Evolutionary conservation across 805 yeast species (phyloP).

Genomic region (Metschnikowia lunata): DNA sequence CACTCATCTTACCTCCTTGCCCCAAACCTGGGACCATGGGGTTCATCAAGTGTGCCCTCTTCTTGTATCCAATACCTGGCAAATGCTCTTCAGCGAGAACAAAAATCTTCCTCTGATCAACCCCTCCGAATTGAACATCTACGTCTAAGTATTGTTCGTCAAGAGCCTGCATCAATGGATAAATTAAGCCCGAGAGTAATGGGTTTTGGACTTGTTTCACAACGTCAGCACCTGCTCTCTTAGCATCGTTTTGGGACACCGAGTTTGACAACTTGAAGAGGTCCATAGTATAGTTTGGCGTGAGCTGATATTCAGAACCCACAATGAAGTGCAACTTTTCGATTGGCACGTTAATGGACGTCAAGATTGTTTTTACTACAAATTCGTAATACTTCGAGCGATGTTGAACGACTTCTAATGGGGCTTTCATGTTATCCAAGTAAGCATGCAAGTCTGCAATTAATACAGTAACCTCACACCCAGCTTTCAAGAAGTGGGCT

Average conservation of each 20-base stretch:
- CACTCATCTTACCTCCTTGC: constrained; percentile 98
- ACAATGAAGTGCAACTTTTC: constrained; percentile 78
- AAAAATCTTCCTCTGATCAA: constrained; percentile 96
- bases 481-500: constrained; percentile 93
- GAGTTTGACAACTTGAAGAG: constrained; percentile 77
- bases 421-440: constrained; percentile 97
- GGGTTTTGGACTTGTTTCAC: constrained; percentile 97
- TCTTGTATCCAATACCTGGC: constrained; percentile 83
- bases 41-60: constrained; percentile 98
- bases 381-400: constrained; percentile 88
- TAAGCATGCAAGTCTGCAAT: constrained; percentile 96
- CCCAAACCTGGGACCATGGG: constrained; percentile 97
- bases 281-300: constrained; percentile 79
- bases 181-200: constrained; percentile 84
- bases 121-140: constrained; percentile 98
- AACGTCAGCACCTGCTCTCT: constrained; percentile 99
- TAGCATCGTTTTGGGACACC: constrained; percentile 93
- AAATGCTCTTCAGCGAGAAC: constrained; percentile 95
- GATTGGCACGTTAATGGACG: constrained; percentile 84
- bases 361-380: constrained; percentile 79
- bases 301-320: constrained; percentile 87
- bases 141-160: constrained; percentile 87
- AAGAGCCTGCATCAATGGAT: constrained; percentile 97
- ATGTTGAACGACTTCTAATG: constrained; percentile 82
- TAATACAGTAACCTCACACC: constrained; percentile 87